Conservation (phyloP, 306 rosid genomes). For the Begonia peltatifolia region DNA sequence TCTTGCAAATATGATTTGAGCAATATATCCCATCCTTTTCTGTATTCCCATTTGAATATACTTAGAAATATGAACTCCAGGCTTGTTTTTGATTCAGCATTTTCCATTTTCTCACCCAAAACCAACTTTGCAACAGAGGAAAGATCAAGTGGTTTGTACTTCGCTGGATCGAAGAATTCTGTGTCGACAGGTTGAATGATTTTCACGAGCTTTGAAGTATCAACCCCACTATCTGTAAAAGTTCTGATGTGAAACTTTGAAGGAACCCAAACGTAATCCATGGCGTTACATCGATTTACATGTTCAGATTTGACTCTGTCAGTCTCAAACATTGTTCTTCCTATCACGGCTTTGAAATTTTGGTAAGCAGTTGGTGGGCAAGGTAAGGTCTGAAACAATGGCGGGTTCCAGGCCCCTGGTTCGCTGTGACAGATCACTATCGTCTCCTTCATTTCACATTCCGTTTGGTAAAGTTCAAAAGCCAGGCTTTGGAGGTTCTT, state of each 20-base stretch:
- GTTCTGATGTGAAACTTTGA: conserved; percentile 56
- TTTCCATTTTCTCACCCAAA: conserved; percentile 18
- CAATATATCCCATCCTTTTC: conserved; percentile 91
- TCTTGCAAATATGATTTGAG: conserved; percentile 52
- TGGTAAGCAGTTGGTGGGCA: conserved; percentile 58
- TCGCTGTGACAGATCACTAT: conserved; percentile 76
- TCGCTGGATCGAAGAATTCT: conserved; percentile 53
- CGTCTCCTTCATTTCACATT: conserved; percentile 48
- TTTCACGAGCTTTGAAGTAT: conserved; percentile 63
- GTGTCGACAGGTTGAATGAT: conserved; percentile 82
- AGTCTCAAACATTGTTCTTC: conserved; percentile 78
- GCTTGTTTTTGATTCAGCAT: conserved; percentile 3
- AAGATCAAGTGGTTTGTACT: conserved; percentile 39
- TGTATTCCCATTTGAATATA: conserved; percentile 74
- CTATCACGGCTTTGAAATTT: conserved; percentile 58
- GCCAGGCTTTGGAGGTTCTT: conserved; percentile 28
- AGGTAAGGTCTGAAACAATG: conserved; percentile 50
- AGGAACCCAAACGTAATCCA: conserved; percentile 92
- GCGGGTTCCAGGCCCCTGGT: conserved; percentile 88
- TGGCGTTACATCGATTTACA: conserved; percentile 39
- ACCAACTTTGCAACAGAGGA: conserved; percentile 26
- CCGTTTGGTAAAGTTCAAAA: conserved; percentile 30
- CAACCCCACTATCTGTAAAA: conserved; percentile 60
- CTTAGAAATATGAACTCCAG: conserved; percentile 46
- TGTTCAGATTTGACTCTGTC: conserved; percentile 50